These are phyloP conservation scores for Chlorella sp. DNA, from an alignment of 139 green algal species.

Conservation along the genomic window DNA sequence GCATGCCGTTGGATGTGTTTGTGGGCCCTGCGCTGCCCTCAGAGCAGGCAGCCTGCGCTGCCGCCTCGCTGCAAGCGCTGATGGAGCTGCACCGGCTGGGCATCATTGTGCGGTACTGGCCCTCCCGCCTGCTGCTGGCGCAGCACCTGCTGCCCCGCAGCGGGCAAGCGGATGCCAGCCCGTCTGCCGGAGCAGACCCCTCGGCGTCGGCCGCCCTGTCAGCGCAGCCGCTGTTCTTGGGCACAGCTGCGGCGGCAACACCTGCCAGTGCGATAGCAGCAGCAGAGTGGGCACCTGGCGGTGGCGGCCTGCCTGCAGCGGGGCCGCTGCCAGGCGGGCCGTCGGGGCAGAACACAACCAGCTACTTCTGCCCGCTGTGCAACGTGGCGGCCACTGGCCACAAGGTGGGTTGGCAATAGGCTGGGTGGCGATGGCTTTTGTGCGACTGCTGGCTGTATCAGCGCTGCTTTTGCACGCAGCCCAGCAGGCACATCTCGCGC, in stretches of 20 bases:
- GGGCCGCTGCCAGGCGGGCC: too few species aligned
- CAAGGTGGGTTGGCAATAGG: conserved; percentile 16
- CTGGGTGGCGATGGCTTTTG: not conserved
- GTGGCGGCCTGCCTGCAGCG: not conserved
- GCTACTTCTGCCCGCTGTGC: conserved; percentile 36
- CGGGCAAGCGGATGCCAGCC: not conserved
- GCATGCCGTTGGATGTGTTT: conserved; percentile 25
- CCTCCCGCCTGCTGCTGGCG: conserved; percentile 41
- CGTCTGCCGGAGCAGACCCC: not conserved
- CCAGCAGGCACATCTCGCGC: too few species aligned
- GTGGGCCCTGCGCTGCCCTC: conserved; percentile 16
- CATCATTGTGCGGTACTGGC: conserved; percentile 43
- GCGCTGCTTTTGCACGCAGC: too few species aligned
- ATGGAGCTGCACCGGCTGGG: conserved; percentile 22
- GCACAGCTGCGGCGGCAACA: not conserved
- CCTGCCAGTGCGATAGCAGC: not conserved
- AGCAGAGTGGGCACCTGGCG: too few species aligned
- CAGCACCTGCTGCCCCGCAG: conserved; percentile 28
- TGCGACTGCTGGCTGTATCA: not conserved
- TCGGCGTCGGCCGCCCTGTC: not conserved
- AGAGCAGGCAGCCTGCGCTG: conserved; percentile 14
- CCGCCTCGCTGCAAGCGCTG: conserved; percentile 35
- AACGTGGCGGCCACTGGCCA: conserved; percentile 33
- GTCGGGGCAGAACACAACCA: not conserved
- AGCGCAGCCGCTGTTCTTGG: not conserved